Evolutionary conservation across 2,329 filamentous ascomycete genomes (phyloP).

Genomic region (Fusarium napiforme): DNA sequence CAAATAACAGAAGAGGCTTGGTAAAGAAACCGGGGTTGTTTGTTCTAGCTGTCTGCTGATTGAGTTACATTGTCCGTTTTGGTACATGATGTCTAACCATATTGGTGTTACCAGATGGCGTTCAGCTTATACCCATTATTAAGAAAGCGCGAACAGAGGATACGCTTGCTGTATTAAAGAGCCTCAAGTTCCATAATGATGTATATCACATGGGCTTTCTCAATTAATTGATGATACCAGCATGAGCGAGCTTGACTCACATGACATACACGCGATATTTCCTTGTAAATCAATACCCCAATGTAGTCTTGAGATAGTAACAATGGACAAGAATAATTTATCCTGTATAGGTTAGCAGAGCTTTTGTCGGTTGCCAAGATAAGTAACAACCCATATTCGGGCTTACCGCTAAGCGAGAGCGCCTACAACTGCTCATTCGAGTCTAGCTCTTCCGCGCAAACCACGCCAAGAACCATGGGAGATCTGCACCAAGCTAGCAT

Average conservation of each 20-base stretch:
- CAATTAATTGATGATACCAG: fast-evolving
- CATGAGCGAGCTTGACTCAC: neutral
- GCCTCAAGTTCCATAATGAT: too few species aligned
- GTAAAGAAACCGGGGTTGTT: neutral
- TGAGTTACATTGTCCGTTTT: fast-evolving
- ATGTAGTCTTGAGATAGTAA: neutral
- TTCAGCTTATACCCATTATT: neutral
- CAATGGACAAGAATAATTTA: too few species aligned
- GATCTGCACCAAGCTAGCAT: neutral
- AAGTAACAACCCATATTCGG: neutral
- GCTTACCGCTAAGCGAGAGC: neutral
- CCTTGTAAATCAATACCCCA: neutral
- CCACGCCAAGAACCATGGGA: neutral
- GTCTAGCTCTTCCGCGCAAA: neutral
- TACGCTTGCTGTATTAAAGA: fast-evolving
- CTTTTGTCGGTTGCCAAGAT: neutral
- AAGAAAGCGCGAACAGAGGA: neutral
- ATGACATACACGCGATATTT: neutral
- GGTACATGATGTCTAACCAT: fast-evolving
- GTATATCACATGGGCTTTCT: neutral
- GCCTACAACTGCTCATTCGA: neutral
- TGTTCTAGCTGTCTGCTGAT: fast-evolving
- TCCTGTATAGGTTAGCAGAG: neutral
- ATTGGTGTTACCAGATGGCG: fast-evolving
- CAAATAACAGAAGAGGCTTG: too few species aligned